Base-by-base conservation (phyloP, 805 yeast species). In the Pichia occidentalis region DNA sequence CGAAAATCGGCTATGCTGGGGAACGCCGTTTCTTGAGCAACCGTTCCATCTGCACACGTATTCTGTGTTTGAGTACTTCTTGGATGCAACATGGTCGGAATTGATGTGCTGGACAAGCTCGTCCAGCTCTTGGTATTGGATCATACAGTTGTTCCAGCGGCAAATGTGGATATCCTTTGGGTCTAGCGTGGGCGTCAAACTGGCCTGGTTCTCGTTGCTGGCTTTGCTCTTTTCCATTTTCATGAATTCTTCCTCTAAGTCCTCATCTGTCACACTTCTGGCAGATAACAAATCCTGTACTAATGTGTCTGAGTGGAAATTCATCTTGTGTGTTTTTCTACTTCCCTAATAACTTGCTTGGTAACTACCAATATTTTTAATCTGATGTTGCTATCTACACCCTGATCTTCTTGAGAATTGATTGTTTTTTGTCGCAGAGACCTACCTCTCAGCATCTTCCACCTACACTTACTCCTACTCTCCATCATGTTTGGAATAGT, bases 31-130 rank as follows among this genome's bases (percentile, higher is more conserved):
- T 12, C 76, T 46, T 11, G 70, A 56, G 52, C 88, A 80, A 8
- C 65, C 70, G 26, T 61, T 67, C 88, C 88, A 80, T 30, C 67
- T 71, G 46, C 87, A 80, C 6, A 67, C 53, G 45, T 74, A 72
- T 35, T 70, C 57, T 10, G 42, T 37, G 22, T 29, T 37, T 12
- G 46, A 31, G 14, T 40, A 40, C 20, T 50, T 47, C 24, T 44
- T 49, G 4, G 53, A 43, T 10, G 45, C 40, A 11, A 67, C 57
- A 40, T 69, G 75, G 13, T 52, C 63, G n/a, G 52, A 52, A 24
- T 54, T 57, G 14, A 69, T 53, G 44, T 69, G 75, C 4, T 52
- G 45, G 9, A 64, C 71, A 18, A 69, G 49, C n/a, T 56, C 57
- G 39, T 63, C 65, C 37, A 65, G 41, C 36, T 57, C 60, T 10